phyloP scores from a whole-genome alignment of 768 basidiomycete genomes.

The Suillus variegatus region DNA sequence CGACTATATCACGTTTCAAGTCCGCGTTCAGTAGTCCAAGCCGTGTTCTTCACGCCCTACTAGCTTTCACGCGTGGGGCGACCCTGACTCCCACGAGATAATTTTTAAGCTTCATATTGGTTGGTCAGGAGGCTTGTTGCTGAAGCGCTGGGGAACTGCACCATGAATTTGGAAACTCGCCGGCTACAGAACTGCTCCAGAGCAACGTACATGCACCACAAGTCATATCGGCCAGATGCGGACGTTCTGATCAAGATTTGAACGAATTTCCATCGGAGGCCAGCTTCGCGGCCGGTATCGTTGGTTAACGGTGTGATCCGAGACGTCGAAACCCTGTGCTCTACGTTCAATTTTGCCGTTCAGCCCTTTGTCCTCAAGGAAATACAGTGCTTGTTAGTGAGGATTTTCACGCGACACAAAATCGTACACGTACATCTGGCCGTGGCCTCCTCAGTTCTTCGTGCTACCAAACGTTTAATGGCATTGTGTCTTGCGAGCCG shows the following conservation, averaged over 20 bases:
- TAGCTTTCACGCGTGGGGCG: background rate
- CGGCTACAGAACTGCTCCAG: background rate
- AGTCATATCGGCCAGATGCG: background rate
- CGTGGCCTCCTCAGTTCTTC: background rate
- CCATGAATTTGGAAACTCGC: background rate
- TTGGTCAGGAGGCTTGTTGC: background rate
- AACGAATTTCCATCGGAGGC: background rate
- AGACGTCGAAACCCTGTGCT: background rate
- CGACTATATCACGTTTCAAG: background rate
- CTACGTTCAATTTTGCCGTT: background rate
- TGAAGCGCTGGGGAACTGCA: background rate
- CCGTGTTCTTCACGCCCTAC: background rate
- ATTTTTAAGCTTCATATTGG: background rate
- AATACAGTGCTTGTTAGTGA: background rate
- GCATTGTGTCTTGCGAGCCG: background rate
- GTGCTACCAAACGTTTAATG: background rate
- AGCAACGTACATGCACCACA: background rate
- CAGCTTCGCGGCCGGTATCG: background rate
- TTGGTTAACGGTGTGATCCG: background rate
- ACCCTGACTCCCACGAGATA: constrained; percentile 12
- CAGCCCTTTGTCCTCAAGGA: background rate
- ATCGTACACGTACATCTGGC: background rate
- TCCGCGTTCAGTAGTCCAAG: background rate
- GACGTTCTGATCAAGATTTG: background rate
- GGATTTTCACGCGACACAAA: background rate